Evolutionary conservation across 768 basidiomycete genomes (phyloP).

Genomic region (Clitopilus hobsonii): DNA sequence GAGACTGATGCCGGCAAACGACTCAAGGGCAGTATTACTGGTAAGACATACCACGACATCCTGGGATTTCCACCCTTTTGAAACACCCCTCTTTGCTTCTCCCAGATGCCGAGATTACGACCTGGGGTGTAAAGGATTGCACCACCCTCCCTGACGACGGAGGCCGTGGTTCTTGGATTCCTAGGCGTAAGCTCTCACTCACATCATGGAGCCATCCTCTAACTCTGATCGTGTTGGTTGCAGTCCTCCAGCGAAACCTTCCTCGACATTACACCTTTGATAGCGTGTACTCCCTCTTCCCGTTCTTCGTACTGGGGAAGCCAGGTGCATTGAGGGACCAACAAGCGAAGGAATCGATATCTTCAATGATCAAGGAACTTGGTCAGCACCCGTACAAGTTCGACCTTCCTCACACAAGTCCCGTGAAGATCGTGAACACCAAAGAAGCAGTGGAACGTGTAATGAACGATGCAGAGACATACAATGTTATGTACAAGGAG

Average conservation of each 20-base stretch:
- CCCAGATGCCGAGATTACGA: constrained; percentile 10
- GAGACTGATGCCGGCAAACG: constrained; percentile 13
- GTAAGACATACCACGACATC: constrained; percentile 2
- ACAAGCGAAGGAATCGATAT: background rate
- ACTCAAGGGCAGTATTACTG: constrained; percentile 10
- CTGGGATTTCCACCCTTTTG: background rate
- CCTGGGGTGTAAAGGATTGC: constrained; percentile 19
- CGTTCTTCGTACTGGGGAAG: constrained; percentile 11
- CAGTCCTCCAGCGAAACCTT: constrained; percentile 20
- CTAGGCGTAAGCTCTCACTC: constrained; percentile 11
- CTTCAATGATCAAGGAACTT: background rate
- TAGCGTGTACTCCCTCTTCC: constrained; percentile 19
- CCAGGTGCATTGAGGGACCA: background rate
- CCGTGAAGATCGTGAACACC: constrained; percentile 8
- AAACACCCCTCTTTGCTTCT: background rate
- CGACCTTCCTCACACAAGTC: constrained; percentile 7
- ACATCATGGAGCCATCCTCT: background rate
- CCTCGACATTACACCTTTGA: constrained; percentile 16
- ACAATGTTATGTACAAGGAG: constrained; percentile 10
- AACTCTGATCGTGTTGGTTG: background rate
- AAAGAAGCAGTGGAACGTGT: constrained; percentile 14
- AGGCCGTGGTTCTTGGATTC: constrained; percentile 13
- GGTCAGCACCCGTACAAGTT: background rate
- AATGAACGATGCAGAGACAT: constrained; percentile 12
- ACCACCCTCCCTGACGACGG: constrained; percentile 10